Conservation (phyloP, 2,329 filamentous ascomycete genomes). For the Coleophoma cylindrospora region DNA sequence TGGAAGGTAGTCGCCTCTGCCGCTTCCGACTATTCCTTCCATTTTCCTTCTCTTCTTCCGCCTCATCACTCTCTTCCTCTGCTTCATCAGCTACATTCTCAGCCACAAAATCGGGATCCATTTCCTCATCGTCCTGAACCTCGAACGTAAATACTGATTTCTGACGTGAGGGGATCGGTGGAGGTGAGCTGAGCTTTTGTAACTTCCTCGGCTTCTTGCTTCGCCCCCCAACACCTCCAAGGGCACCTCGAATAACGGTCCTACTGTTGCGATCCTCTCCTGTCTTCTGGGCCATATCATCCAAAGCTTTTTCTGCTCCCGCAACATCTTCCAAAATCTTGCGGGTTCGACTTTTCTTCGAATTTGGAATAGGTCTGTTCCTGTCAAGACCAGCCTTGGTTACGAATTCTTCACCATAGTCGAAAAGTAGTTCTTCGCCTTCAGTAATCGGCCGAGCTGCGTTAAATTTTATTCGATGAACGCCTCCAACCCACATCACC, state of each 20-base stretch:
- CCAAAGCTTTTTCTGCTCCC: constrained; percentile 14
- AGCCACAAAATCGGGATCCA: neutral
- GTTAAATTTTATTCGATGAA: constrained; percentile 71
- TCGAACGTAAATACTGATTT: neutral
- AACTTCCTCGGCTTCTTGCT: constrained; percentile 7
- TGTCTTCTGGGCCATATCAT: constrained; percentile 12
- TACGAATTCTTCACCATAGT: constrained; percentile 69
- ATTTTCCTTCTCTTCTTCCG: neutral
- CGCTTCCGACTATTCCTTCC: neutral
- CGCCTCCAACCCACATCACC: constrained; percentile 68
- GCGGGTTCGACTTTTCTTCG: constrained; percentile 8
- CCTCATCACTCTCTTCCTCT: neutral
- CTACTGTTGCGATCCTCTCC: constrained; percentile 9
- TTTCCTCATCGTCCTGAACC: neutral
- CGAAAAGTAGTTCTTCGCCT: constrained; percentile 77
- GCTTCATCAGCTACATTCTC: neutral
- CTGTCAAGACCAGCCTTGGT: constrained; percentile 44
- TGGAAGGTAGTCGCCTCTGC: neutral
- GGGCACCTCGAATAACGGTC: constrained; percentile 5
- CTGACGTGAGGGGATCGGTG: neutral
- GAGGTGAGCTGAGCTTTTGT: neutral
- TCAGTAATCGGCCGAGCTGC: constrained; percentile 61
- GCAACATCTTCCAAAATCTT: constrained; percentile 11
- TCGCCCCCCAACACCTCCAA: constrained; percentile 3
- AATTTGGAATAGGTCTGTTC: constrained; percentile 25